Conservation (phyloP, 345 rosid genomes). For the Clarkia xantiana region DNA sequence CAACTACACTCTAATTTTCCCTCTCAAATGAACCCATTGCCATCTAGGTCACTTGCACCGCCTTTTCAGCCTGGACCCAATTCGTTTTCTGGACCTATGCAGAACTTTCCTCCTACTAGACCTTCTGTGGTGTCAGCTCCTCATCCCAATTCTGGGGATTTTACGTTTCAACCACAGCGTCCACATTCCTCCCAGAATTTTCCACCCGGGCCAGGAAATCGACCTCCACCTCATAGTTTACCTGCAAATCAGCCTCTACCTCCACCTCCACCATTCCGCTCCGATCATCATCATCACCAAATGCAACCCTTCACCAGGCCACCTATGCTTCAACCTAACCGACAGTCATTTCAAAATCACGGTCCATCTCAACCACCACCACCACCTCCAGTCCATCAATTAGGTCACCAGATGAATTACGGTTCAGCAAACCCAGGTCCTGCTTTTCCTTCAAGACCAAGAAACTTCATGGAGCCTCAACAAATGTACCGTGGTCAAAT, state of each 20-base stretch:
- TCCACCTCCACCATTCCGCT: slow-evolving; percentile 23
- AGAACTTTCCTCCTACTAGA: slow-evolving; percentile 27
- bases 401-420: slow-evolving; percentile 19
- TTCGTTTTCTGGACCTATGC: slow-evolving; percentile 15
- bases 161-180: slow-evolving; percentile 41
- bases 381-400: too few species aligned
- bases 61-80: slow-evolving; percentile 17
- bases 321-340: slow-evolving; percentile 21
- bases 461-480: slow-evolving; percentile 23
- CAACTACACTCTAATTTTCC: slow-evolving; percentile 15
- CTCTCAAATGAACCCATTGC: slow-evolving; percentile 7
- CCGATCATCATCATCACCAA: slow-evolving; percentile 8
- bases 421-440: slow-evolving; percentile 24
- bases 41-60: slow-evolving; percentile 15
- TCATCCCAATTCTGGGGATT: slow-evolving; percentile 38
- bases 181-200: slow-evolving; percentile 23
- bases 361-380: slow-evolving; percentile 9
- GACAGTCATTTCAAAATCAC: slow-evolving; percentile 9
- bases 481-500: slow-evolving; percentile 20
- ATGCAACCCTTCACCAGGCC: slow-evolving; percentile 32
- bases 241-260: slow-evolving; percentile 23
- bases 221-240: slow-evolving; percentile 13
- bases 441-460: slow-evolving; percentile 41
- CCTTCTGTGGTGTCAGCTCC: slow-evolving; percentile 17
- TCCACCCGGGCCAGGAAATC: slow-evolving; percentile 26